phyloP scores from a whole-genome alignment of 371 early-diverging fungal species.

The Mortierella sp. region DNA sequence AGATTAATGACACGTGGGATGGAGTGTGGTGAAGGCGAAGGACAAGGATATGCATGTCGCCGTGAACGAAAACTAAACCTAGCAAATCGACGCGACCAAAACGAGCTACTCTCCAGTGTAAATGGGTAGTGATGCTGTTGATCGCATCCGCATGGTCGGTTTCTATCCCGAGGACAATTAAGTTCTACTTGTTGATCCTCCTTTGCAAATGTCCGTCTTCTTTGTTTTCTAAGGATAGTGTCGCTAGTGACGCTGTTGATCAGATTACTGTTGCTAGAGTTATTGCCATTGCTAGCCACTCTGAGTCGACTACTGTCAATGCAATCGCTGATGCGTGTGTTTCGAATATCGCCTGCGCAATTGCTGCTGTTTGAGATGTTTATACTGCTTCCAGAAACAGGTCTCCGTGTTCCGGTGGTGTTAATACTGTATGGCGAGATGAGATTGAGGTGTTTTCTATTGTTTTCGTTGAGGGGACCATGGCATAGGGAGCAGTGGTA shows the following conservation, averaged over 20 bases:
- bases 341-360: not conserved
- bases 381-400: not conserved
- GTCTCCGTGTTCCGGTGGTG: not conserved
- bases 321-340: not conserved
- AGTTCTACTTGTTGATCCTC: slow-evolving; percentile 4
- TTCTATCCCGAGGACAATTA: not conserved
- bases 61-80: not conserved
- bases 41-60: not conserved
- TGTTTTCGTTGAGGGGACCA: not conserved
- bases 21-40: not conserved
- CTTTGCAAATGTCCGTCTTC: slow-evolving; percentile 22
- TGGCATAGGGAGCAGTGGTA: slow-evolving; percentile 12
- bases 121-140: not conserved
- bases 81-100: slow-evolving; percentile 16
- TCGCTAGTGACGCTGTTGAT: slow-evolving; percentile 9
- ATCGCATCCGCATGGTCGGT: not conserved
- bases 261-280: slow-evolving; percentile 5
- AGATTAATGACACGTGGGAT: not conserved
- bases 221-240: slow-evolving; percentile 26
- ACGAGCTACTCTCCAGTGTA: not conserved
- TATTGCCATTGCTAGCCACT: not conserved
- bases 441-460: not conserved
- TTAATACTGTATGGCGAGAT: not conserved
- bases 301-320: not conserved
- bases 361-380: not conserved